Percentiles rank a stretch among this genome's conserved stretches.
Conservation (phyloP, 495 filamentous ascomycete genomes). For the Aspergillus funiculosus region DNA sequence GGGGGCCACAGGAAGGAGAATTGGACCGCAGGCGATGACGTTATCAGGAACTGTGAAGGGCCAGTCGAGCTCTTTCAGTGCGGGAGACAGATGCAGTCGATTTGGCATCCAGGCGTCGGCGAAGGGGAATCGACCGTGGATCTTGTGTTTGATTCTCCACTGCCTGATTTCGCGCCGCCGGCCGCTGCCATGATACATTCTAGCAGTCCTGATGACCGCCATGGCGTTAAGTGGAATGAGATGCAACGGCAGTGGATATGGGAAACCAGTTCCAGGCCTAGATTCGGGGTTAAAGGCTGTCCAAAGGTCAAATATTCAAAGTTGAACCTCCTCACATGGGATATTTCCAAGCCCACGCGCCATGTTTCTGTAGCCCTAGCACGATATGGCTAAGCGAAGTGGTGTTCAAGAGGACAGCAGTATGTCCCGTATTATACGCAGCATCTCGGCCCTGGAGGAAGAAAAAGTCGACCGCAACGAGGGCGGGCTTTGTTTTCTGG, state of each 20-base stretch:
- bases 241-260: constrained; percentile 41
- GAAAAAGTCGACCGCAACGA: constrained; percentile 47
- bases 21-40: constrained; percentile 45
- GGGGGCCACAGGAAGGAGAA: constrained; percentile 29
- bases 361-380: constrained; percentile 30
- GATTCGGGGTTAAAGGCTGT: too few relatives aligned
- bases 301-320: too few relatives aligned
- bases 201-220: constrained; percentile 22
- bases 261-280: constrained; percentile 42
- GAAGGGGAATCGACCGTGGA: constrained; percentile 27
- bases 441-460: constrained; percentile 48
- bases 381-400: constrained; percentile 39
- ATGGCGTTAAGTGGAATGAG: constrained; percentile 37
- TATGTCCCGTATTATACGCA: constrained; percentile 27
- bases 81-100: constrained; percentile 32
- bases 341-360: constrained; percentile 38
- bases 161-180: constrained; percentile 19
- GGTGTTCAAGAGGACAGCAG: constrained; percentile 32
- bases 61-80: constrained; percentile 41
- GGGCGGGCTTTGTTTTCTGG: constrained; percentile 30
- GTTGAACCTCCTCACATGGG: constrained; percentile 45
- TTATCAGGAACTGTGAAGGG: constrained; percentile 37
- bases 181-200: constrained; percentile 31
- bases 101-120: constrained; percentile 31
- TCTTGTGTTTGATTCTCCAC: constrained; percentile 25